Base-by-base conservation (phyloP, 306 rosid species). In the Acacia crassicarpa region DNA sequence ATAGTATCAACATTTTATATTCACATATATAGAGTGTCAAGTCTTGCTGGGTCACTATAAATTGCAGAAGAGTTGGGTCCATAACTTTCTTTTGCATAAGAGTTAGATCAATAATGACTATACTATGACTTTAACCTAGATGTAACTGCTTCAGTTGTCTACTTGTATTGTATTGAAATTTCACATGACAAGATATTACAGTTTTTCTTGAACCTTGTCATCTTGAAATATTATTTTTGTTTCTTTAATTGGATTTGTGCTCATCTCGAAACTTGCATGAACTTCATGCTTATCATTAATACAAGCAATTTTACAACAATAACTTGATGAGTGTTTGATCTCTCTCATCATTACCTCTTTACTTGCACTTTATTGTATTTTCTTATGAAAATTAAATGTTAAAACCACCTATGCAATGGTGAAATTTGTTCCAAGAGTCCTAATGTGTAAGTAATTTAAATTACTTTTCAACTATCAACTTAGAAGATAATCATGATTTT, bases 131-230 rank as follows among this genome's bases (percentile, higher is more conserved):
- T 63, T 84, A 81, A 75, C 81, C 11, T 82, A 22, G 16, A 14
- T n/a, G 22, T 58, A 58, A 71, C 67, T 75, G 67, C 80, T 63
- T 78, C 72, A 79, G 68, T 84, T 80, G 86, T 67, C 83, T 20
- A 48, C 67, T 46, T 83, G 23, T 63, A 23, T 70, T 32, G 73
- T 74, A 53, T 30, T 75, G 70, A 54, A 71, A 74, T 78, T 62
- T 75, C 56, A 63, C 40, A 79, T 59, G 20, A 82, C 67, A 41
- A 72, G 41, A 80, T 58, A 61, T 77, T 13, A 15, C 41, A 30
- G 3, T 30, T 63, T 30, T 27, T 30, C 41, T 63, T 30, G 72
- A 5, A 17, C 46, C 72, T 66, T 33, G 14, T 35, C 41, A 63
- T 30, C 40, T 30, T 0, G 69, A 32, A 14, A 27, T 63, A 14